Base-by-base conservation (phyloP, 805 yeast species). In the Saccharomycopsis guyanensis region DNA sequence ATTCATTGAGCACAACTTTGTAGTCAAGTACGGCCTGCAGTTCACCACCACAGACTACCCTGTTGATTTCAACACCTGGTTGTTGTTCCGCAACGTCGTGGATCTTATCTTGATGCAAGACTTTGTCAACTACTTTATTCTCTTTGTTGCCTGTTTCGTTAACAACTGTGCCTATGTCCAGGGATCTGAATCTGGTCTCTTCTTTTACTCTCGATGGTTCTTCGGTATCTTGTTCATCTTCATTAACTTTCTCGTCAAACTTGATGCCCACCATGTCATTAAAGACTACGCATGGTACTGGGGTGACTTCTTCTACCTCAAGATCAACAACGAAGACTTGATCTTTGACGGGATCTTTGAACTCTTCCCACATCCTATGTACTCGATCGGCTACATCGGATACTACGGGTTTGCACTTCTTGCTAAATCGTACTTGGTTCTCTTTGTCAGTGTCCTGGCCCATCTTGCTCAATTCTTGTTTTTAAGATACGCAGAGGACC, bases 231-330 rank as follows among this genome's bases (percentile, higher is more conserved):
- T 66, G 3, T 70, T 86, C 55, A 78, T 85, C 50, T 49, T 82
- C 16, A 83, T 86, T 67, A 86, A 86, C 58, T 68, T 82, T 24
- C 82, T 93, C 88, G 95, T 86, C 40, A 86, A 86, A 60, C 65
- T 85, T 20, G 89, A 86, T 61, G 95, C 95, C 29, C 95, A 86
- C 61, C 73, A 88, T 54, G 88, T 86, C 16, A 88, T 86, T 49
- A 85, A 86, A 61, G 95, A 86, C 59, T 86, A 80, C 59, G 95
- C 95, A 8, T 86, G 95, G 95, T 86, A 86, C 63, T 86, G 95
- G 95, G 95, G 95, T 23, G 95, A 86, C 63, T 86, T 86, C 65
- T 86, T 86, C 72, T 86, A 86, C 65, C 68, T 87, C 45, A 84
- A 83, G 59, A 76, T 75, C 52, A 76, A 71, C 59, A 78, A 76